Conservation (phyloP, 1,284 basidiomycete genomes). For the Sanguinoderma infundibulare region DNA sequence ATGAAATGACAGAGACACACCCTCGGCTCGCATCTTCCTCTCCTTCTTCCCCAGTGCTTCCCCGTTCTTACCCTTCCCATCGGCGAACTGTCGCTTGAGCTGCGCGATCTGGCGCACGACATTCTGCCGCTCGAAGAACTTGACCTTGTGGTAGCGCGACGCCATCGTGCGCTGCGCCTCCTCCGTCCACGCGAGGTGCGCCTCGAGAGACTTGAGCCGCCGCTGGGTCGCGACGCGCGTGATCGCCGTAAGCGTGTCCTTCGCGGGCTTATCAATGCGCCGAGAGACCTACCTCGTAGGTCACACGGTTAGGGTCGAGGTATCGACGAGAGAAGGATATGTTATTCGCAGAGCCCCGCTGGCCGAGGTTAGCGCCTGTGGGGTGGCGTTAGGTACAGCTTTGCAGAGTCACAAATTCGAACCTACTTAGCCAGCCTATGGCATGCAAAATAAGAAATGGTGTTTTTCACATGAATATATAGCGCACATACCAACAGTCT, state of each 20-base stretch:
- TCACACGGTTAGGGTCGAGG: slow-evolving; percentile 74
- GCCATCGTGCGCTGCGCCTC: slow-evolving; percentile 67
- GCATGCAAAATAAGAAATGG: too few relatives aligned
- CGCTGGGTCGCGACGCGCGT: slow-evolving; percentile 80
- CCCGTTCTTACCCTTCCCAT: slow-evolving; percentile 19
- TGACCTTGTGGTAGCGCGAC: slow-evolving; percentile 81
- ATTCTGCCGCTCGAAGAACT: slow-evolving; percentile 91
- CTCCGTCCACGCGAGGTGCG: slow-evolving; percentile 71
- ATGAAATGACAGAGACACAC: too few relatives aligned
- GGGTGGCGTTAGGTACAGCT: neutral
- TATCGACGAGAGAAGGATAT: slow-evolving; percentile 72
- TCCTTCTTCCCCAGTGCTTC: slow-evolving; percentile 37
- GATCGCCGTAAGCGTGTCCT: slow-evolving; percentile 81
- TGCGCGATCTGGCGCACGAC: slow-evolving; percentile 74
- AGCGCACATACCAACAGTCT: too few relatives aligned
- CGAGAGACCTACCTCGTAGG: slow-evolving; percentile 58
- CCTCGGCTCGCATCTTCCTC: slow-evolving; percentile 51
- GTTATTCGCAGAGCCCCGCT: slow-evolving; percentile 46
- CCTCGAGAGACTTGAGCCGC: slow-evolving; percentile 73
- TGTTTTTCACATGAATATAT: too few relatives aligned
- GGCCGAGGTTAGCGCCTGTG: slow-evolving; percentile 56
- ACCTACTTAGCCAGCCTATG: slow-evolving; percentile 37
- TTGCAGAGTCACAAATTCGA: neutral
- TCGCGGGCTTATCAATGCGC: slow-evolving; percentile 53
- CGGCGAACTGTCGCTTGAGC: slow-evolving; percentile 53